A percentile compares a stretch with the other conserved stretches of the same genome.
Conservation (phyloP, 2,329 filamentous ascomycete genomes). For the Neonectria sp. region DNA sequence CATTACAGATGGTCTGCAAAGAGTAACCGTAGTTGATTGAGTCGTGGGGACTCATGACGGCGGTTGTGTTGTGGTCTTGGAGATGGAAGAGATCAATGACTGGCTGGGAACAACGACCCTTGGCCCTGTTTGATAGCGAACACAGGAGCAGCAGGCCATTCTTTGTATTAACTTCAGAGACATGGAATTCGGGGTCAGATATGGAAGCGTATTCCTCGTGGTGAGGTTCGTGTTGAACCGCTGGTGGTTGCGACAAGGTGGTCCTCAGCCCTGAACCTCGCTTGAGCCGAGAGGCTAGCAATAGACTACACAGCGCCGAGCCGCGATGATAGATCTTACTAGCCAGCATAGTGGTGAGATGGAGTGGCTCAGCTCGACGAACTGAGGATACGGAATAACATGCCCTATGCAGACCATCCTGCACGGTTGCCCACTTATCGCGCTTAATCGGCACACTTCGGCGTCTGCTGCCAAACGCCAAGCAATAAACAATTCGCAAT, state of each 20-base stretch:
- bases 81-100: background rate
- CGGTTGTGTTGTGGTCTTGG: background rate
- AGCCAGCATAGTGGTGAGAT: background rate
- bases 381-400: background rate
- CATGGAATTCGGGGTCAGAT: too few species aligned
- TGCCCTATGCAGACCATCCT: too few species aligned
- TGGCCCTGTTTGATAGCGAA: background rate
- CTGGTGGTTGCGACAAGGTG: background rate
- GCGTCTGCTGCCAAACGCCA: background rate
- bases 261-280: background rate
- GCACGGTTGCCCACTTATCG: background rate
- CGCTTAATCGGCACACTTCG: background rate
- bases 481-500: background rate
- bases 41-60: background rate
- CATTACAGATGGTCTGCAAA: background rate
- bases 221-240: background rate
- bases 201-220: background rate
- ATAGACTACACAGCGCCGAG: too few species aligned
- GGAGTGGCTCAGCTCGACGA: background rate
- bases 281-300: too few species aligned
- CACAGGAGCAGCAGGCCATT: background rate
- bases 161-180: background rate
- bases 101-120: background rate
- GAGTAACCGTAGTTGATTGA: background rate
- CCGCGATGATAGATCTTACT: background rate